phyloP scores from a whole-genome alignment of 2,329 filamentous ascomycete species.

The Alternaria atra region DNA sequence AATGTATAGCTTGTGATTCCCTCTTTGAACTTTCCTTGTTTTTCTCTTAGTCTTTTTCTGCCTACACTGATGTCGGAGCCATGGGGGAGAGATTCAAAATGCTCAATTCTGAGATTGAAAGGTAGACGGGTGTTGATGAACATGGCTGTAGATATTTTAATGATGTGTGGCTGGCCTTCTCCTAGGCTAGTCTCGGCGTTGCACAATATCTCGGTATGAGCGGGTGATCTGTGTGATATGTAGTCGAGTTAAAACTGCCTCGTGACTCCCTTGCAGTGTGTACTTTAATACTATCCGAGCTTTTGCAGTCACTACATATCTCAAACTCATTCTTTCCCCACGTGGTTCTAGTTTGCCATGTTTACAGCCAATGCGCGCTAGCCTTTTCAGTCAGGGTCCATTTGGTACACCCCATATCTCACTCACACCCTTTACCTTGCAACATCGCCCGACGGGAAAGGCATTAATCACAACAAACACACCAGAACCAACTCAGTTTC shows the following conservation, averaged over 20 bases:
- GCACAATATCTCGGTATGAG: background rate
- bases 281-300: background rate
- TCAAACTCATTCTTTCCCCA: background rate
- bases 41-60: background rate
- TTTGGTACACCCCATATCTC: background rate
- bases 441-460: background rate
- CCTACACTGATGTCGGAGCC: background rate
- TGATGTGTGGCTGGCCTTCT: conserved; percentile 3
- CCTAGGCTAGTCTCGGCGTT: background rate
- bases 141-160: conserved; percentile 12
- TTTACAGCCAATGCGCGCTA: background rate
- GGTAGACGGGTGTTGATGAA: conserved; percentile 1
- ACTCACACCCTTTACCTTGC: background rate
- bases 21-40: conserved; percentile 3
- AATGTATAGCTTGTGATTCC: conserved; percentile 9
- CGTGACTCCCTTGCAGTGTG: background rate
- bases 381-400: background rate
- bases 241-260: background rate
- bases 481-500: background rate
- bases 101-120: background rate
- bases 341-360: background rate
- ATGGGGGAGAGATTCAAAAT: background rate
- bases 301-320: background rate
- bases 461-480: background rate
- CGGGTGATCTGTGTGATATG: background rate